Evolutionary conservation across 352 stramenopile genomes (phyloP).

Genomic region (Globisporangium emineosum): DNA sequence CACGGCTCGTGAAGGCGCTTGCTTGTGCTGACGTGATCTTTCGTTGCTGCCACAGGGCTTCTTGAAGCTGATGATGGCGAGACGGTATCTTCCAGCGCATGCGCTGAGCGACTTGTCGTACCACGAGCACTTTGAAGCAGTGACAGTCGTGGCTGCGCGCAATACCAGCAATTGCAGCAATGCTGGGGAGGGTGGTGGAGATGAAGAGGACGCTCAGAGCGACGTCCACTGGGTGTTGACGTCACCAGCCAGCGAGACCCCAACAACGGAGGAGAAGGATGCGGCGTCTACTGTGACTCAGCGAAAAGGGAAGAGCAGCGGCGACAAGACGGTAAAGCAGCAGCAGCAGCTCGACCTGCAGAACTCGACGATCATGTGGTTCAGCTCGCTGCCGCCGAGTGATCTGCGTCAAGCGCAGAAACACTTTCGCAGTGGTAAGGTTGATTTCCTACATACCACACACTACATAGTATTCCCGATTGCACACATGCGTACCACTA

Average conservation of each 20-base stretch:
- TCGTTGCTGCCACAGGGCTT: slow-evolving; percentile 38
- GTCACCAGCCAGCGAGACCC: background rate
- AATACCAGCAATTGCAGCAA: background rate
- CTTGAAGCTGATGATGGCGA: slow-evolving; percentile 66
- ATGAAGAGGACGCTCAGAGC: slow-evolving; percentile 3
- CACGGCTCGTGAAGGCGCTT: background rate
- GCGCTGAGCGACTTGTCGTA: slow-evolving; percentile 61
- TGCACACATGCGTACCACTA: background rate
- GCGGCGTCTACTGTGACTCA: slow-evolving; percentile 3
- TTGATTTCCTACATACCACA: background rate
- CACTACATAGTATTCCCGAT: background rate
- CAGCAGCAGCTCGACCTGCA: slow-evolving; percentile 7
- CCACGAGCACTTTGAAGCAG: slow-evolving; percentile 49
- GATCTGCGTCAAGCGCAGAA: slow-evolving; percentile 63
- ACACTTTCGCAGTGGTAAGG: slow-evolving; percentile 52
- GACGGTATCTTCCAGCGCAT: slow-evolving; percentile 43
- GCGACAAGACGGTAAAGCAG: slow-evolving; percentile 10
- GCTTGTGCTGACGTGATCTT: background rate
- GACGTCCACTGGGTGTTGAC: slow-evolving; percentile 3
- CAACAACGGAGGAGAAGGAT: background rate
- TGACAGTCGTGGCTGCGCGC: slow-evolving; percentile 20
- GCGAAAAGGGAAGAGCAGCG: slow-evolving; percentile 13
- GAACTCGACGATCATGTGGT: slow-evolving; percentile 55
- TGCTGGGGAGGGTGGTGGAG: background rate
- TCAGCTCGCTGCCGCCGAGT: slow-evolving; percentile 66